Evolutionary conservation across 2,329 filamentous ascomycete species (phyloP).

Genomic region (Phialemoniopsis sp.): DNA sequence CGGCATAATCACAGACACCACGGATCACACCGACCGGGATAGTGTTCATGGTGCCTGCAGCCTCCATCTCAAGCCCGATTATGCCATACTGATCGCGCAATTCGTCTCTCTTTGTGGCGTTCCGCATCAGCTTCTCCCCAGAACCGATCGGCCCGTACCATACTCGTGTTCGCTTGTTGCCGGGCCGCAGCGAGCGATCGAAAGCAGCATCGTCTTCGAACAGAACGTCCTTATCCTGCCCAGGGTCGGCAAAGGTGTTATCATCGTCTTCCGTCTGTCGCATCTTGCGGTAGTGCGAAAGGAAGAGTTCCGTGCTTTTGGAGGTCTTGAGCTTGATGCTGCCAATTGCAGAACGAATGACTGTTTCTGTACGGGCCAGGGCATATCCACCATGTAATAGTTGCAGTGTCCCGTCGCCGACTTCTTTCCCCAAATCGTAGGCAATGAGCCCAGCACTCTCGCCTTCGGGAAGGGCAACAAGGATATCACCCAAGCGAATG

Average conservation of each 20-base stretch:
- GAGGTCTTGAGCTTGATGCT: slow-evolving; percentile 19
- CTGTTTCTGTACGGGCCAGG: slow-evolving; percentile 18
- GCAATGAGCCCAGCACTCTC: slow-evolving; percentile 20
- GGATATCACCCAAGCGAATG: slow-evolving; percentile 31
- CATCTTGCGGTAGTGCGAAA: slow-evolving; percentile 17
- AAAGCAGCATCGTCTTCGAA: slow-evolving; percentile 10
- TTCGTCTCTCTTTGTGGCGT: slow-evolving; percentile 13
- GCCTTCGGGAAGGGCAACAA: slow-evolving; percentile 20
- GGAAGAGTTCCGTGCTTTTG: slow-evolving; percentile 13
- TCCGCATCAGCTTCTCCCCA: slow-evolving; percentile 23
- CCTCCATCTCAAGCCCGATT: slow-evolving; percentile 24
- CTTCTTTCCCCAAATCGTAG: slow-evolving; percentile 24
- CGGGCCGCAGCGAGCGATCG: slow-evolving; percentile 10
- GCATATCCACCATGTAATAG: slow-evolving; percentile 16
- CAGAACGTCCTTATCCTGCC: slow-evolving; percentile 19
- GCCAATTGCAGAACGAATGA: slow-evolving; percentile 27
- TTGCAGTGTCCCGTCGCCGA: slow-evolving; percentile 14
- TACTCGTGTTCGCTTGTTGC: slow-evolving; percentile 16
- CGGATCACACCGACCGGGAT: slow-evolving; percentile 25
- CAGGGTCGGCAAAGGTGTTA: slow-evolving; percentile 23
- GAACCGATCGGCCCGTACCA: slow-evolving; percentile 29
- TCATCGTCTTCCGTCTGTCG: slow-evolving; percentile 14
- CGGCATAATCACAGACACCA: slow-evolving; percentile 27
- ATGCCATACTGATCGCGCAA: slow-evolving; percentile 18
- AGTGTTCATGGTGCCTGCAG: slow-evolving; percentile 23